A percentile compares a stretch with the other conserved stretches of the same genome.
phyloP scores from a whole-genome alignment of 2,329 filamentous ascomycete genomes.

The Ambrosiella cleistominuta region DNA sequence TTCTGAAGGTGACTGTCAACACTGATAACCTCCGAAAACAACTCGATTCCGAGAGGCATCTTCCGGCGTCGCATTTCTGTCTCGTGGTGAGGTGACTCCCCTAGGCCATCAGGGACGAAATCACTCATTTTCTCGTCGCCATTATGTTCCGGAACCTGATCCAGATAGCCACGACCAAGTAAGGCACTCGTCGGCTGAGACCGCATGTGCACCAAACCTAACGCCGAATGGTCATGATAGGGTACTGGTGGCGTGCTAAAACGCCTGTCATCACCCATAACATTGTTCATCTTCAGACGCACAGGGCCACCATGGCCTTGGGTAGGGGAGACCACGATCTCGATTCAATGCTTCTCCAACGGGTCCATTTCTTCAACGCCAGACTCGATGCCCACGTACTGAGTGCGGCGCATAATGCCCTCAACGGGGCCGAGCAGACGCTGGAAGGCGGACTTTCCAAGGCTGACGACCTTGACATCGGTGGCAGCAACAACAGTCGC shows the following conservation, averaged over 20 bases:
- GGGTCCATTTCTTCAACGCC: constrained; percentile 53
- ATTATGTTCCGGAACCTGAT: constrained; percentile 1
- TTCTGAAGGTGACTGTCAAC: constrained; percentile 1
- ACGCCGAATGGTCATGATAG: not conserved
- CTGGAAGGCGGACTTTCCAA: constrained; percentile 92
- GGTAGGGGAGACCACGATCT: constrained; percentile 6
- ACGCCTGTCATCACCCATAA: constrained; percentile 2
- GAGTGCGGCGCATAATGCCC: constrained; percentile 75
- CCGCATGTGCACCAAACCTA: constrained; percentile 2
- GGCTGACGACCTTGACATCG: constrained; percentile 79
- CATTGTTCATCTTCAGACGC: not conserved
- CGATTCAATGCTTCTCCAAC: constrained; percentile 25
- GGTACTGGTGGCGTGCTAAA: constrained; percentile 8
- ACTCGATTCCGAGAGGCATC: constrained; percentile 9
- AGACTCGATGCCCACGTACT: constrained; percentile 40
- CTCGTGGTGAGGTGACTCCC: constrained; percentile 7
- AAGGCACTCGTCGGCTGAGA: constrained; percentile 7
- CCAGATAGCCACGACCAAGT: not conserved
- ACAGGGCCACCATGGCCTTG: not conserved
- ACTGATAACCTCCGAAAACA: constrained; percentile 6
- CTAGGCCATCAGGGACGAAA: not conserved
- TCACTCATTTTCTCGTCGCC: constrained; percentile 2
- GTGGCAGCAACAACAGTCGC: constrained; percentile 71
- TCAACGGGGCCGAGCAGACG: constrained; percentile 82
- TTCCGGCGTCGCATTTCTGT: constrained; percentile 7